Conservation (phyloP, 192 early-diverging fungal genomes). For the Entophlyctis luteolus region DNA sequence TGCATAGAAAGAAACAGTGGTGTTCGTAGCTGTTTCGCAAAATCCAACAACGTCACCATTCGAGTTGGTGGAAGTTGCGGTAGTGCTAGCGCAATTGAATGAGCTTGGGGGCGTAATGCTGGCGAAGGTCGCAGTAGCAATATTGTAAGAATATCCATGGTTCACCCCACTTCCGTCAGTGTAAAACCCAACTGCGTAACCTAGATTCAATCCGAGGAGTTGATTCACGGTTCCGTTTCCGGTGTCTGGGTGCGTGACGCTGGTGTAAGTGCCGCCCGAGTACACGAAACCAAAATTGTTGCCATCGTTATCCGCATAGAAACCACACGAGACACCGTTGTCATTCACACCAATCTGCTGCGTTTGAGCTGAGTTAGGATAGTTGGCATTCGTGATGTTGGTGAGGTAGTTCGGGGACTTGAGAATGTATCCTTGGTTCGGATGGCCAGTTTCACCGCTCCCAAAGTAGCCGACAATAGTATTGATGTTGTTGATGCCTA, state of each 20-base stretch:
- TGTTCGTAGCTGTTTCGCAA: background rate
- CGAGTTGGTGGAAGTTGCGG: background rate
- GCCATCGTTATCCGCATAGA: background rate
- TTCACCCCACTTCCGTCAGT: background rate
- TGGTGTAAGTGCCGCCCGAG: background rate
- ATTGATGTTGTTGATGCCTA: background rate
- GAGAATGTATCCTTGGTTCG: background rate
- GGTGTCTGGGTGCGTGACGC: background rate
- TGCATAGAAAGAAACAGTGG: slow-evolving; percentile 2
- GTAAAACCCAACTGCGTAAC: background rate
- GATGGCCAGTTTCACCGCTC: background rate
- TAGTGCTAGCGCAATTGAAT: background rate
- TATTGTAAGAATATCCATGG: background rate
- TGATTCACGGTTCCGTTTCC: background rate
- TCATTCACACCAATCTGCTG: background rate
- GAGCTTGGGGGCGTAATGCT: background rate
- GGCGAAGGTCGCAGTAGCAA: background rate
- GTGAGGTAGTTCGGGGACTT: background rate
- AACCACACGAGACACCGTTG: background rate
- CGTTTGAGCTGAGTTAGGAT: background rate
- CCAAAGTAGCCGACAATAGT: slow-evolving; percentile 2
- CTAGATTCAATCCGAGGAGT: background rate
- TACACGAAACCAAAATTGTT: background rate
- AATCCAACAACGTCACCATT: background rate
- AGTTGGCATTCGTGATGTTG: background rate